phyloP scores from a whole-genome alignment of 176 grass and related monocot genomes.

The Pontederia crassipes region DNA sequence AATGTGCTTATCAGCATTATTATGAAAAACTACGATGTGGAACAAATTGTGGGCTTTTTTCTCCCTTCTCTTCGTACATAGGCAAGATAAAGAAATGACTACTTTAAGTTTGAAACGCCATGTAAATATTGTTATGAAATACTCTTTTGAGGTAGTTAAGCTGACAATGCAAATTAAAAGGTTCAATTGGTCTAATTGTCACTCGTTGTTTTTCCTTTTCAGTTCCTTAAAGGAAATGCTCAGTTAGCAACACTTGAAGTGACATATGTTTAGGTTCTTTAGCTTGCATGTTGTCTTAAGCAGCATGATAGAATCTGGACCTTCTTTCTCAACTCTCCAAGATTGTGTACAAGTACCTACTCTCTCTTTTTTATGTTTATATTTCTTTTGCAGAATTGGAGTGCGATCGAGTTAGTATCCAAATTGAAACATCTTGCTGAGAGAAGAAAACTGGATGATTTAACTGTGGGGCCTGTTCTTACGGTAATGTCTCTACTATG shows the following conservation, averaged over 20 bases:
- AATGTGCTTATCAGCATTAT: too few species aligned
- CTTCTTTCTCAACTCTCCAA: neutral
- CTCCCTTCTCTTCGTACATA: too few species aligned
- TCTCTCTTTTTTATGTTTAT: neutral
- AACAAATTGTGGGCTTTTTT: neutral
- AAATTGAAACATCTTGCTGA: conserved; percentile 78
- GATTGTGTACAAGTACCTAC: too few species aligned
- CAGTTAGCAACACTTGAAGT: neutral
- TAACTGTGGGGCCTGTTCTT: conserved; percentile 88
- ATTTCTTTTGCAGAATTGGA: conserved; percentile 63
- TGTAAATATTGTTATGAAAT: too few species aligned
- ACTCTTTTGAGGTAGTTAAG: too few species aligned
- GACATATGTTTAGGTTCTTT: neutral
- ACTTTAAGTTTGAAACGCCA: too few species aligned
- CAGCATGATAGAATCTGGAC: neutral
- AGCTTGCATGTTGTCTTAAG: neutral
- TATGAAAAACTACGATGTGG: too few species aligned
- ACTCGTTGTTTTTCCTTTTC: too few species aligned
- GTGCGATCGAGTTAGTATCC: conserved; percentile 58
- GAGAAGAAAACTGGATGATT: conserved; percentile 80
- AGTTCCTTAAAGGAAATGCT: too few species aligned
- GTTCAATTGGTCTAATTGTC: too few species aligned
- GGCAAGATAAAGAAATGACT: too few species aligned
- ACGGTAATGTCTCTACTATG: conserved; percentile 47
- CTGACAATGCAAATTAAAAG: too few species aligned